Conservation (phyloP, 345 rosid species). For the Lumnitzera littorea region DNA sequence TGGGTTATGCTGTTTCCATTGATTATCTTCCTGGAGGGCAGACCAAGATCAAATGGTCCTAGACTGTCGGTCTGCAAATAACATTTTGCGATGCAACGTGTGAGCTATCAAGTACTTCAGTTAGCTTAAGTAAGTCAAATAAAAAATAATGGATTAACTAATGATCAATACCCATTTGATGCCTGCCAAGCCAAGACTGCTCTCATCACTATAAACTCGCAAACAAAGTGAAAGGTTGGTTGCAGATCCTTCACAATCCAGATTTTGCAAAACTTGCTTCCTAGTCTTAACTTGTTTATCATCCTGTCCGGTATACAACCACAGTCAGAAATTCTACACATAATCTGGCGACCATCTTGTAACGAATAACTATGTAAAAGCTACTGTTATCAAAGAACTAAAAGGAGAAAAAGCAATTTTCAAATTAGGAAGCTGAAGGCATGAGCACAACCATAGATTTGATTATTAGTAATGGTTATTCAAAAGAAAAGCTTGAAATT, state of each 20-base stretch:
- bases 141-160: neutral
- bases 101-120: neutral
- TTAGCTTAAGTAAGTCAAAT: neutral
- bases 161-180: conserved; percentile 66
- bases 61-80: conserved; percentile 61
- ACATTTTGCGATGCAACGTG: neutral
- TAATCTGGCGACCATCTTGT: neutral
- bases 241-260: conserved; percentile 28
- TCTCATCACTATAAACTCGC: conserved; percentile 43
- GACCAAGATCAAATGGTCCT: conserved; percentile 82
- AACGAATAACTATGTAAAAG: neutral
- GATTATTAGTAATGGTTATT: no score
- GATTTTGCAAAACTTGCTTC: conserved; percentile 21
- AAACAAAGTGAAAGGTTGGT: conserved; percentile 36
- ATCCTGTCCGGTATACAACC: no score
- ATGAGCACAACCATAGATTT: no score
- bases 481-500: no score
- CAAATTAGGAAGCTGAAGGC: no score
- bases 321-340: no score
- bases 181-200: conserved; percentile 84
- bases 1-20: conserved; percentile 35
- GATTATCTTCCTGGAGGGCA: conserved; percentile 43
- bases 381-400: no score
- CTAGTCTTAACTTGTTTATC: no score
- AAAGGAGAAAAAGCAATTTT: no score